Base-by-base conservation (phyloP, 371 early-diverging fungal species). In the Rhizopus microsporus region DNA sequence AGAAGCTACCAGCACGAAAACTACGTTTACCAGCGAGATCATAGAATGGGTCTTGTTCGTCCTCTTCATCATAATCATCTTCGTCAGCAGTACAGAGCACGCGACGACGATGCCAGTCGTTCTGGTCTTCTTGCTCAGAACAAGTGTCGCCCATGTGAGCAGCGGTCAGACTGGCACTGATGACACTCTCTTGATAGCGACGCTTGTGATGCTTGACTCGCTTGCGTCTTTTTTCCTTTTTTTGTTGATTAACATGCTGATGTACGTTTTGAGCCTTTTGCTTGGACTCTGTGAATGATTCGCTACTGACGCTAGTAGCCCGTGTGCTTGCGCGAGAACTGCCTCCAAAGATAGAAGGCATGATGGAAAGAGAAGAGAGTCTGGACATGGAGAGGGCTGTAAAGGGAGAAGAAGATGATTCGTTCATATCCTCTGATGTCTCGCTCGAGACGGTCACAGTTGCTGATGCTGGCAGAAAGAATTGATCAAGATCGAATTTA, bases 341-440 rank as follows among this genome's bases (percentile, higher is more conserved):
- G 38, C 67, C 57, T 32, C 72, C 62, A 54, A 75, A 75, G 10
- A 75, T 50, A 2, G 71, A 68, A 12, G 76, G 68, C 46, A 72
- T 55, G 38, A 66, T 23, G 0, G 73, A 73, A n/a, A 63, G 38
- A 34, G 71, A 70, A 31, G 74, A 70, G 16, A 62, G 32, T 57
- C 68, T 56, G 1, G 71, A 67, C 67, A 73, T 67, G 23, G 71
- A 62, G 34, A 68, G 47, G 6, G 68, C 57, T 16, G 63, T 60
- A 8, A 62, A 15, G 7, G 62, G 43, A 44, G 8, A 37, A 10
- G 64, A 54, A 34, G 39, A 15, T 31, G 42, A 23, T 7, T 49
- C 42, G 1, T 43, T 37, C 51, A 38, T 16, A 7, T 37, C 42
- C 31, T 57, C 32, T 38, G 59, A 51, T 1, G 44, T 30, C 51